Conservation (phyloP, 2,329 filamentous ascomycete species). For the Colletotrichum aenigma region DNA sequence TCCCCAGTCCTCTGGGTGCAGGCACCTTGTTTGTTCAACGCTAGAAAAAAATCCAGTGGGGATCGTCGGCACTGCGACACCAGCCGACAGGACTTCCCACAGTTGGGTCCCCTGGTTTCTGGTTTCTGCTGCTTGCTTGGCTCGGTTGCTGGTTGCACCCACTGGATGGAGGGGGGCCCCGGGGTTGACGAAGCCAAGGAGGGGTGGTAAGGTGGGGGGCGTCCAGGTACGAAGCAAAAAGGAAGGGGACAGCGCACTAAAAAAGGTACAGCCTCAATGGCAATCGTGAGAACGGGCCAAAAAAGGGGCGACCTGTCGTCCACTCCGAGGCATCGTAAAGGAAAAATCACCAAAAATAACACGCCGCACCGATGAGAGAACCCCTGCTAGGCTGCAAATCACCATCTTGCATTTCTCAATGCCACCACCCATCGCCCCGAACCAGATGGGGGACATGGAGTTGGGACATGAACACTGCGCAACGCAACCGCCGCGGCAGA, state of each 20-base stretch:
- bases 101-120: slow-evolving; percentile 10
- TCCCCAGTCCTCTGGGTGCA: slow-evolving; percentile 6
- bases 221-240: slow-evolving; percentile 17
- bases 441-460: not conserved
- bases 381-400: slow-evolving; percentile 19
- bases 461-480: not conserved
- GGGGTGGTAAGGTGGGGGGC: not conserved
- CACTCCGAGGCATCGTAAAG: not conserved
- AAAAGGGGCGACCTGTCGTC: slow-evolving; percentile 16
- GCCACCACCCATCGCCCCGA: not conserved
- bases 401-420: slow-evolving; percentile 8
- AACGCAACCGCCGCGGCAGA: not conserved
- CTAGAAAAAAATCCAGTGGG: slow-evolving; percentile 16
- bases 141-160: slow-evolving; percentile 18
- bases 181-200: not conserved
- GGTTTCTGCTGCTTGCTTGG: slow-evolving; percentile 15
- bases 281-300: slow-evolving; percentile 13
- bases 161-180: not conserved
- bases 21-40: slow-evolving; percentile 19
- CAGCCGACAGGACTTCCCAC: slow-evolving; percentile 12
- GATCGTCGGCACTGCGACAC: slow-evolving; percentile 20
- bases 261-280: slow-evolving; percentile 20
- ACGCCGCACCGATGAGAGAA: slow-evolving; percentile 1
- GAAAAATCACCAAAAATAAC: slow-evolving; percentile 20
- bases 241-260: slow-evolving; percentile 11